These are phyloP conservation scores for Dipodascus albidus DNA, from an alignment of 805 yeast species.

Conservation along the genomic window DNA sequence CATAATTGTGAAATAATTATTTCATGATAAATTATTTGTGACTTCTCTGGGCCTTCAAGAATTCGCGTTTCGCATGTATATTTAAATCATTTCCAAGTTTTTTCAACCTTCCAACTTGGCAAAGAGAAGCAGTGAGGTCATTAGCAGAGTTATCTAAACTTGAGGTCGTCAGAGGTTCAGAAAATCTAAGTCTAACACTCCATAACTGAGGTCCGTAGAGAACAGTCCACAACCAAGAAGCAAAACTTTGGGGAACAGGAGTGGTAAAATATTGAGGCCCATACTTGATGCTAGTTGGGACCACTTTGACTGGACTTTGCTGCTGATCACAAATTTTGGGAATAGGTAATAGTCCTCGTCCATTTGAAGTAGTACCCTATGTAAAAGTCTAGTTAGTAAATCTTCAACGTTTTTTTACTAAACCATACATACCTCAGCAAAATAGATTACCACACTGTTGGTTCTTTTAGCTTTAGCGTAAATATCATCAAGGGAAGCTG, in stretches of 20 bases:
- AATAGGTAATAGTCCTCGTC: conserved; percentile 60
- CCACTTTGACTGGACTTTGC: conserved; percentile 13
- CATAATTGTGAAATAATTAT: no score
- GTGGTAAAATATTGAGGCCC: conserved; percentile 23
- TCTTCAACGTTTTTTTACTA: not conserved
- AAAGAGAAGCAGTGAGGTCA: conserved; percentile 18
- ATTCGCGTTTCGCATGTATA: conserved; percentile 33
- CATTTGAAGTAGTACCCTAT: conserved; percentile 64
- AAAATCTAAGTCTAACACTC: conserved; percentile 19
- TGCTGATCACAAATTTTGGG: conserved; percentile 19
- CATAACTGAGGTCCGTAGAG: conserved; percentile 16
- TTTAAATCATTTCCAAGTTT: conserved; percentile 36
- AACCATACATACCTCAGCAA: conserved; percentile 42
- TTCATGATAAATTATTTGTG: not conserved
- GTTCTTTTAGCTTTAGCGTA: conserved; percentile 19
- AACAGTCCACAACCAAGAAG: conserved; percentile 19
- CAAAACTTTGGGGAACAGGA: conserved; percentile 23
- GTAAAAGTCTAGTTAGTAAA: not conserved
- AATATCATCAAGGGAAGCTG: conserved; percentile 9
- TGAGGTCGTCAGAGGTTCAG: conserved; percentile 16
- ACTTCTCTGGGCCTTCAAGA: conserved; percentile 27
- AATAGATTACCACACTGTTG: conserved; percentile 40
- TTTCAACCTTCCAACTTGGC: conserved; percentile 35
- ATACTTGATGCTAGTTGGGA: conserved; percentile 23
- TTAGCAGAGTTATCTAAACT: conserved; percentile 8